Evolutionary conservation across 2,329 filamentous ascomycete species (phyloP).

Genomic region (Fusarium falciforme): DNA sequence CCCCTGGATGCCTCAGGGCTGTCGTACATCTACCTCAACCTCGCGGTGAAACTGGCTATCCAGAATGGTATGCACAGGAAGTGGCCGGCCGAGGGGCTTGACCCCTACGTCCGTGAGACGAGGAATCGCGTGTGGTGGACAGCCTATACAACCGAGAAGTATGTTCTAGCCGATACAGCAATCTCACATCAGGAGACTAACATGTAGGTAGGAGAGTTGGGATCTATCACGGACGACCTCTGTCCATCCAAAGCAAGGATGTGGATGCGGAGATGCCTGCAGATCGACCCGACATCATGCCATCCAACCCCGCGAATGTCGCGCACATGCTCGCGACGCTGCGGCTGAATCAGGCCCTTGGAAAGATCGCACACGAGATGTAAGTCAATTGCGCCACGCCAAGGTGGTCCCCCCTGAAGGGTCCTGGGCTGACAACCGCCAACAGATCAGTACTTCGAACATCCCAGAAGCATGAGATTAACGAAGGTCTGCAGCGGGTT

Average conservation of each 20-base stretch:
- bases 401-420: not conserved
- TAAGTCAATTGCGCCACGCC: constrained; percentile 32
- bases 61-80: constrained; percentile 70
- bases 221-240: constrained; percentile 66
- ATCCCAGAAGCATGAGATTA: constrained; percentile 47
- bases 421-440: constrained; percentile 11
- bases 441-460: constrained; percentile 50
- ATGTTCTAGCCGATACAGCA: constrained; percentile 19
- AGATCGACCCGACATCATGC: constrained; percentile 57
- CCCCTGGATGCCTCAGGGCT: constrained; percentile 67
- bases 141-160: constrained; percentile 67
- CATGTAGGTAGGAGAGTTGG: constrained; percentile 59
- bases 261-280: constrained; percentile 65
- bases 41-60: constrained; percentile 67
- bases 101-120: constrained; percentile 61
- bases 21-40: constrained; percentile 66
- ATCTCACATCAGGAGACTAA: constrained; percentile 17
- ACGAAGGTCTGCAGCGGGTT: constrained; percentile 48
- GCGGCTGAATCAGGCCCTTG: constrained; percentile 50
- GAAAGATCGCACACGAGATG: constrained; percentile 54
- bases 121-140: constrained; percentile 69
- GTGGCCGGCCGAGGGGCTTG: constrained; percentile 59
- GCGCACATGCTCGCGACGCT: constrained; percentile 59
- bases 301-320: constrained; percentile 55
- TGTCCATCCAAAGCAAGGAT: constrained; percentile 63